Base-by-base conservation (phyloP, 257 asterid genomes). In the Solanum clarkiae region DNA sequence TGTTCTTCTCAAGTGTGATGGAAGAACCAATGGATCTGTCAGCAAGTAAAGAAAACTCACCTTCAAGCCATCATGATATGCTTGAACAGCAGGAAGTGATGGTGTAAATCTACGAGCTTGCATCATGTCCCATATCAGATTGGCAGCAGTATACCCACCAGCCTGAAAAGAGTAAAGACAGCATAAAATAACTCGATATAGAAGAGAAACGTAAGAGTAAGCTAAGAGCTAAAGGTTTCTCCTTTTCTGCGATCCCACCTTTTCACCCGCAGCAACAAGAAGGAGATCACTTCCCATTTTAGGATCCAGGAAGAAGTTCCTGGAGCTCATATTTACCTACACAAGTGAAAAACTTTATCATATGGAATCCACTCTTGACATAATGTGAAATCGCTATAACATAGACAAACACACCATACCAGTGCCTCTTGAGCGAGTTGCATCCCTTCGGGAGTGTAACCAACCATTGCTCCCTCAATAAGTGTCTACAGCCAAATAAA, bases 81-180 rank as follows among this genome's bases (percentile, higher is more conserved):
- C 95, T 88, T 92, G 94, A 70, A 94, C 95, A 45, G 92, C 91
- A 57, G 92, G 92, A 86, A 89, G 88, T 24, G 89, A 24, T 13
- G 96, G 95, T 72, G 29, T 87, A 20, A 90, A 13, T 4, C 86
- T 88, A 54, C 92, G 96, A 84, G 92, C 90, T 89, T 93, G 94
- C 97, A 93, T 91, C 93, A 91, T 85, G 90, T 97, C 98, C 98
- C 98, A 97, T 88, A 97, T 51, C 86, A 94, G 86, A 93, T 97
- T 97, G 85, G 99, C 99, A 82, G 86, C 90, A 18, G 93, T 90
- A 85, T 90, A 95, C 69, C 94, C 98, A 51, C 98, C 99, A 29
- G 91, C 89, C 99, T 97, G 91, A 74, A 86, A 80, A 80, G 59
- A 54, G 86, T 87, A 66, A 16, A 45, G 47, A 86, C 42, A 86